These are phyloP conservation scores for Anthostomella pinea DNA, from an alignment of 2,329 filamentous ascomycete species.

Conservation along the genomic window DNA sequence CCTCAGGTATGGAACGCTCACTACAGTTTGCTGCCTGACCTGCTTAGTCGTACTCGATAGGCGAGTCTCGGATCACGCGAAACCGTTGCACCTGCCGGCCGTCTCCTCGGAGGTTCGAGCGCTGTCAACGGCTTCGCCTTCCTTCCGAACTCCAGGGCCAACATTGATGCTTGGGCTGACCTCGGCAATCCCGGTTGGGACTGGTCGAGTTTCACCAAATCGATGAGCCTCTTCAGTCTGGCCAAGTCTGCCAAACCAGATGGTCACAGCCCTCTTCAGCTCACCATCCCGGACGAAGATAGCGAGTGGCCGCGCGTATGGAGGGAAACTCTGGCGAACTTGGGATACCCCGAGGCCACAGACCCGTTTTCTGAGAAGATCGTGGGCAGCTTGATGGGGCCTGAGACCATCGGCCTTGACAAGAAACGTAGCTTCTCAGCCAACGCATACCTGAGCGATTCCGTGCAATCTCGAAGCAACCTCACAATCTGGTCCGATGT, in stretches of 20 bases:
- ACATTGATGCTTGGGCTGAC: conserved; percentile 26
- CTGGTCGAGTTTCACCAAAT: conserved; percentile 8
- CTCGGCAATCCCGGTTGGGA: conserved; percentile 30
- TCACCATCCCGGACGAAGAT: conserved; percentile 14
- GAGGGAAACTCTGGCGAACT: conserved; percentile 17
- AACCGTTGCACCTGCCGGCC: conserved; percentile 21
- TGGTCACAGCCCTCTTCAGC: conserved; percentile 14
- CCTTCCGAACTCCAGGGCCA: conserved; percentile 16
- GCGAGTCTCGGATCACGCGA: conserved; percentile 1
- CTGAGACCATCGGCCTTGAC: conserved; percentile 23
- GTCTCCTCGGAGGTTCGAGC: conserved; percentile 27
- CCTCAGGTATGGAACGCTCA: conserved; percentile 11
- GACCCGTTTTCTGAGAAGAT: conserved; percentile 23
- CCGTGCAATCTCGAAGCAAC: conserved; percentile 19
- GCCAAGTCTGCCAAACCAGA: conserved; percentile 1
- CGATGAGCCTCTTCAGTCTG: conserved; percentile 9
- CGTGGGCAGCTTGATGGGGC: conserved; percentile 8
- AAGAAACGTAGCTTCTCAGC: conserved; percentile 26
- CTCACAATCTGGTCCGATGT: conserved; percentile 26
- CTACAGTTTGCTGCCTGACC: neutral
- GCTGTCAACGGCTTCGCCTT: conserved; percentile 29
- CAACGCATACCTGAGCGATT: conserved; percentile 23
- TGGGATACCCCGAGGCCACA: conserved; percentile 16
- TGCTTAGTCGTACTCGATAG: neutral
- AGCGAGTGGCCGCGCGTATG: conserved; percentile 16